These are phyloP conservation scores for Phytophthora macrochlamydospora DNA, from an alignment of 352 stramenopile species.

Conservation along the genomic window DNA sequence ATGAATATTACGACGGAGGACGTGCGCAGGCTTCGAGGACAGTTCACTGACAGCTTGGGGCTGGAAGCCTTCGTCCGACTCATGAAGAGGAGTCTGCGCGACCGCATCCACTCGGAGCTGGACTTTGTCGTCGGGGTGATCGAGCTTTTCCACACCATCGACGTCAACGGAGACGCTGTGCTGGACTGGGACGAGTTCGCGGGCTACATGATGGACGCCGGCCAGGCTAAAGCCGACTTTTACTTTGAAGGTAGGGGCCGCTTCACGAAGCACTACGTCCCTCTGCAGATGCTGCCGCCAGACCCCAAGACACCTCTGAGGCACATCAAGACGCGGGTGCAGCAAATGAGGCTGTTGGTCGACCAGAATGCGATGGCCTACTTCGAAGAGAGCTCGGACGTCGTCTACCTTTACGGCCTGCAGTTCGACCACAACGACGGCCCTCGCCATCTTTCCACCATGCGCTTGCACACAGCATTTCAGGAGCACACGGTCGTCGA, in stretches of 20 bases:
- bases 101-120: conserved; percentile 70
- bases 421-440: conserved; percentile 70
- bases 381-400: conserved; percentile 68
- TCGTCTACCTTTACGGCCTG: conserved; percentile 69
- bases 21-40: conserved; percentile 56
- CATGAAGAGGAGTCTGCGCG: conserved; percentile 70
- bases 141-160: conserved; percentile 91
- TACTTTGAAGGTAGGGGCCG: conserved; percentile 38
- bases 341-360: conserved; percentile 52
- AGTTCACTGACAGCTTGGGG: conserved; percentile 56
- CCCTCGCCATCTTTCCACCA: conserved; percentile 62
- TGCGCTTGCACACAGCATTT: conserved; percentile 78
- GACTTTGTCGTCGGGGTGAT: conserved; percentile 86
- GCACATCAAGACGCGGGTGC: conserved; percentile 48
- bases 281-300: conserved; percentile 36
- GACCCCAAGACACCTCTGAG: conserved; percentile 59
- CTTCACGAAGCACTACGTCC: conserved; percentile 43
- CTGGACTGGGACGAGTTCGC: conserved; percentile 93
- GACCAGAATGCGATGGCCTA: conserved; percentile 71
- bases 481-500: conserved; percentile 67
- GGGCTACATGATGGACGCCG: conserved; percentile 83
- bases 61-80: conserved; percentile 75
- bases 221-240: conserved; percentile 61
- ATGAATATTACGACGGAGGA: conserved; percentile 87
- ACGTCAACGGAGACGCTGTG: conserved; percentile 87